phyloP scores from a whole-genome alignment of 2,329 filamentous ascomycete genomes.

The Elsinoe necatrix region DNA sequence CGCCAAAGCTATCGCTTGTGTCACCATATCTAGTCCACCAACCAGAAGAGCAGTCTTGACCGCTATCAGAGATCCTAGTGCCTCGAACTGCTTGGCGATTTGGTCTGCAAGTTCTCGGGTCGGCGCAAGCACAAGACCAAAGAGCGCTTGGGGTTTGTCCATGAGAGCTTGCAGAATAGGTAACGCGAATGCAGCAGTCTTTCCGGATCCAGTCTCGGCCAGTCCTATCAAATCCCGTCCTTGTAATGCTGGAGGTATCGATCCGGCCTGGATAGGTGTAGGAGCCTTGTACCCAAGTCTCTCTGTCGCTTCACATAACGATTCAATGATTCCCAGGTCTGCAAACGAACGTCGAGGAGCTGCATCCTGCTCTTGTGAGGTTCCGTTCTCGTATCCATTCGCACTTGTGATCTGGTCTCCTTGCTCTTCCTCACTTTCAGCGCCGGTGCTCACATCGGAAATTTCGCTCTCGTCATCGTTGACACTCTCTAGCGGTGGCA shows the following conservation, averaged over 20 bases:
- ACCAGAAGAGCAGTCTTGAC: constrained; percentile 73
- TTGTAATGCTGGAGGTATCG: constrained; percentile 72
- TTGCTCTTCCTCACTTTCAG: constrained; percentile 19
- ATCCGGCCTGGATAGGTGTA: constrained; percentile 79
- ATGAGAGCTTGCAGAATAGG: constrained; percentile 88
- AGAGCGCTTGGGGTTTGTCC: constrained; percentile 76
- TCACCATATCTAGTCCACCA: constrained; percentile 92
- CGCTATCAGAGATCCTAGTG: constrained; percentile 77
- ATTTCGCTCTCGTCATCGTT: constrained; percentile 20
- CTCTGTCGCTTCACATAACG: constrained; percentile 80
- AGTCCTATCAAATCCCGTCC: constrained; percentile 85
- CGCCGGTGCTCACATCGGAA: constrained; percentile 18
- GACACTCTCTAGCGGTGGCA: not conserved
- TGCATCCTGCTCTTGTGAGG: constrained; percentile 20
- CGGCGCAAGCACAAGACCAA: constrained; percentile 82
- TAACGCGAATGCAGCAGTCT: constrained; percentile 89
- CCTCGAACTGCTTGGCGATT: constrained; percentile 80
- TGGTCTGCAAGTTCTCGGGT: constrained; percentile 91
- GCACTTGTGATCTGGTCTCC: constrained; percentile 23
- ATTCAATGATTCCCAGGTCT: constrained; percentile 71
- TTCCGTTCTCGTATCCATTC: no score
- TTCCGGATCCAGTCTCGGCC: constrained; percentile 91
- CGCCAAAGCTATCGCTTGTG: constrained; percentile 80
- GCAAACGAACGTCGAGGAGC: constrained; percentile 51
- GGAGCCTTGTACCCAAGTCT: constrained; percentile 74